phyloP scores from a whole-genome alignment of 2,329 filamentous ascomycete genomes.

The Dactylellina parvicollis region DNA sequence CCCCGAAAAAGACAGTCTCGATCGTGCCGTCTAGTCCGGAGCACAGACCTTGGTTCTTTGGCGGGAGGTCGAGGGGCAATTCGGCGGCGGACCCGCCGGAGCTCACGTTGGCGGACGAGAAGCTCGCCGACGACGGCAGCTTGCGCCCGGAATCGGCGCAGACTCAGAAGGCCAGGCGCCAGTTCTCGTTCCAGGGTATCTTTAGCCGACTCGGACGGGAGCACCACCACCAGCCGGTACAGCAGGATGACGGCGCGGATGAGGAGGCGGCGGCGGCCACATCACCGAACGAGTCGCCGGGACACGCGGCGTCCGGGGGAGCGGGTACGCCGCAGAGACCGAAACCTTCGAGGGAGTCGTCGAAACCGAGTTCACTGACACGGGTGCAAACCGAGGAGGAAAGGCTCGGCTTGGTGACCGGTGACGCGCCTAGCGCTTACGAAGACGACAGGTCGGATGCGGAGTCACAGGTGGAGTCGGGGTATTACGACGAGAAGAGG shows the following conservation, averaged over 20 bases:
- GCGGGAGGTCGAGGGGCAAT: slow-evolving; percentile 45
- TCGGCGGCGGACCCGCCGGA: slow-evolving; percentile 58
- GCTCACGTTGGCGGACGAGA: slow-evolving; percentile 58
- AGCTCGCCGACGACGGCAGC: slow-evolving; percentile 30
- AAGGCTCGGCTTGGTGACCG: slow-evolving; percentile 80
- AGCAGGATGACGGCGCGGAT: slow-evolving; percentile 56
- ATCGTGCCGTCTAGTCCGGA: slow-evolving; percentile 58
- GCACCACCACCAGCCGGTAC: slow-evolving; percentile 60
- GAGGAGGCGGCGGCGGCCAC: slow-evolving; percentile 53
- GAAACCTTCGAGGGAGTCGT: slow-evolving; percentile 47
- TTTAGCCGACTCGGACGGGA: slow-evolving; percentile 68
- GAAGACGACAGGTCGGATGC: slow-evolving; percentile 35
- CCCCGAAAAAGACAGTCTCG: slow-evolving; percentile 37
- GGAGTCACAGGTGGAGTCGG: slow-evolving; percentile 10
- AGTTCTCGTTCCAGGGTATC: slow-evolving; percentile 92
- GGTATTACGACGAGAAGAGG: slow-evolving; percentile 47
- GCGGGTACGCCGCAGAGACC: slow-evolving; percentile 54
- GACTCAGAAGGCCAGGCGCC: slow-evolving; percentile 71
- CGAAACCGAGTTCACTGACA: slow-evolving; percentile 41
- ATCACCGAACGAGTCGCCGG: slow-evolving; percentile 52
- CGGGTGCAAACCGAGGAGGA: slow-evolving; percentile 78
- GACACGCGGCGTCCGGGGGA: slow-evolving; percentile 52
- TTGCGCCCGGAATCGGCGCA: slow-evolving; percentile 55
- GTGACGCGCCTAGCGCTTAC: slow-evolving; percentile 64
- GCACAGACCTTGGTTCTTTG: slow-evolving; percentile 60